Percentiles rank a stretch among this genome's conserved stretches.
phyloP scores from a whole-genome alignment of 768 basidiomycete genomes.

The Lactarius sp. region DNA sequence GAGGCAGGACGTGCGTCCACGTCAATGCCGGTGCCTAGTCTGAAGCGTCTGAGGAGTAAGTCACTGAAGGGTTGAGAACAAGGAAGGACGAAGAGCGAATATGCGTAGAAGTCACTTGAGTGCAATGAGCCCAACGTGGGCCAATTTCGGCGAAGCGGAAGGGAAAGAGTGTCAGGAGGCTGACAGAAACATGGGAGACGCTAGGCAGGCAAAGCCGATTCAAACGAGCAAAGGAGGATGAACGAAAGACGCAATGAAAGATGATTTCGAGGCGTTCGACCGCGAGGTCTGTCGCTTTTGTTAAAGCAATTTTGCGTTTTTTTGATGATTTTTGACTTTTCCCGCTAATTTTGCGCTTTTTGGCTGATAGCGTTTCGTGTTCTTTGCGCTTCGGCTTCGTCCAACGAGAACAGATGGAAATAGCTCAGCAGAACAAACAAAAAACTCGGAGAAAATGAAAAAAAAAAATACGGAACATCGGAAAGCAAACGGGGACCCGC shows the following conservation, averaged over 20 bases:
- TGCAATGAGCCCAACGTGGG: too few relatives aligned
- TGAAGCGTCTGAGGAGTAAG: background rate
- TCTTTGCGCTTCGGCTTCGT: background rate
- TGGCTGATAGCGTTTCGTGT: background rate
- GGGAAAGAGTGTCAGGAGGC: background rate
- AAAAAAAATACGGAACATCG: background rate
- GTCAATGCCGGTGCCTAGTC: background rate
- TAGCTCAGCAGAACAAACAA: background rate
- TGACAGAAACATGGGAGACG: background rate
- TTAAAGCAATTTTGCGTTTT: background rate
- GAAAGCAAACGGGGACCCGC: background rate
- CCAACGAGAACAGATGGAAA: background rate
- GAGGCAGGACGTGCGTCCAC: conserved; percentile 18
- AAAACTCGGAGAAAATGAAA: background rate
- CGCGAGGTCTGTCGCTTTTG: background rate
- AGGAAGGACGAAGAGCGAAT: background rate
- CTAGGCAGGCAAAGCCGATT: background rate
- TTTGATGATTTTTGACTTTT: background rate
- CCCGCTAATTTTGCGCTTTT: background rate
- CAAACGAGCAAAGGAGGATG: background rate
- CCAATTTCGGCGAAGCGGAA: background rate
- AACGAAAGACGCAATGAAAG: background rate
- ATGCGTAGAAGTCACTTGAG: too few relatives aligned
- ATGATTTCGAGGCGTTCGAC: background rate
- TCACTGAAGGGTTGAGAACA: too few relatives aligned